A percentile compares a stretch with the other conserved stretches of the same genome.
phyloP scores from a whole-genome alignment of 371 early-diverging fungal genomes.

The Neoconidiobolus thromboides region DNA sequence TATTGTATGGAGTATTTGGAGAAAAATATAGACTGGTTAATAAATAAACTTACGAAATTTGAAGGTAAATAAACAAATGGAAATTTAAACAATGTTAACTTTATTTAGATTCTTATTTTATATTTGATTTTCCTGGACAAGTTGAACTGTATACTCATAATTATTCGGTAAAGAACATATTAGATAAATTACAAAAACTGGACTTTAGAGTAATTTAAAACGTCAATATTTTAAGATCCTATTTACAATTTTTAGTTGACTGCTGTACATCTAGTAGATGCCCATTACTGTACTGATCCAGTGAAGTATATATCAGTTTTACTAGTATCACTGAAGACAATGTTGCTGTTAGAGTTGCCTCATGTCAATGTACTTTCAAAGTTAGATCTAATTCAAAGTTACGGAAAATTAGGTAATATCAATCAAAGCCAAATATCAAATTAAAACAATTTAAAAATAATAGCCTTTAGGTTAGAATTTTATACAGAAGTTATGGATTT shows the following conservation, averaged over 20 bases:
- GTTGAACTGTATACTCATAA: conserved; percentile 97
- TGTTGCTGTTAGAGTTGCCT: conserved; percentile 87
- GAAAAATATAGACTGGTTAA: conserved; percentile 87
- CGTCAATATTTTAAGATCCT: not conserved
- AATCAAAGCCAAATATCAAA: not conserved
- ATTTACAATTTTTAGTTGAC: conserved; percentile 26
- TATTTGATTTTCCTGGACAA: conserved; percentile 99
- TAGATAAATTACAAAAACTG: conserved; percentile 50
- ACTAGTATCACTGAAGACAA: conserved; percentile 62
- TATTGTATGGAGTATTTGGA: conserved; percentile 88
- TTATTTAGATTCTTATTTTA: conserved; percentile 57
- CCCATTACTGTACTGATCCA: conserved; percentile 83
- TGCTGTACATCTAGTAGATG: conserved; percentile 87
- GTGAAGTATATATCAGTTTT: conserved; percentile 85
- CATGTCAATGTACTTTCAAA: conserved; percentile 93
- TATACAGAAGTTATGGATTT: conserved; percentile 89
- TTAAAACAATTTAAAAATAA: not conserved
- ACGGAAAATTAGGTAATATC: conserved; percentile 40
- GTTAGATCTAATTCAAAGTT: conserved; percentile 70
- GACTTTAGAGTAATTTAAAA: conserved; percentile 39
- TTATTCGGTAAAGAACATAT: conserved; percentile 51
- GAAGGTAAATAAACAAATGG: conserved; percentile 22
- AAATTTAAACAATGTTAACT: not conserved
- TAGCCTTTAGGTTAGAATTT: conserved; percentile 73
- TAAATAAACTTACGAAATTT: conserved; percentile 52